These are phyloP conservation scores for Thelonectria olida DNA, from an alignment of 2,329 filamentous ascomycete genomes.

Conservation along the genomic window DNA sequence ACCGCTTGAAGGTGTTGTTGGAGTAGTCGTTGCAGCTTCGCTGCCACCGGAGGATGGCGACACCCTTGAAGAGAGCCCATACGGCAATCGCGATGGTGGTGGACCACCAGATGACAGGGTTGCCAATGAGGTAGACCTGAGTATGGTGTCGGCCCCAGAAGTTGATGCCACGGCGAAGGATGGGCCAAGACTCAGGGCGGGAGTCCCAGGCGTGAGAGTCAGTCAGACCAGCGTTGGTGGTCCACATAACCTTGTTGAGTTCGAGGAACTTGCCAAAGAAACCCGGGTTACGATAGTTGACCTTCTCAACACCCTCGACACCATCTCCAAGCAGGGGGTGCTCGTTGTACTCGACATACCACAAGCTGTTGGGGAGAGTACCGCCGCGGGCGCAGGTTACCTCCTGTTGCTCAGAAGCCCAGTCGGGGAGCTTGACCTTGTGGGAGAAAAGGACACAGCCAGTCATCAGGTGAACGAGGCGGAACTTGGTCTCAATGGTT, in stretches of 20 bases:
- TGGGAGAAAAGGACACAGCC: conserved; percentile 96
- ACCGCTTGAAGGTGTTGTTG: conserved; percentile 87
- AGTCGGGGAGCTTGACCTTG: conserved; percentile 98
- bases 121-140: conserved; percentile 96
- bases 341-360: conserved; percentile 93
- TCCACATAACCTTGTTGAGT: conserved; percentile 98
- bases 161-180: conserved; percentile 94
- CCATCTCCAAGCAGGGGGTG: conserved; percentile 79
- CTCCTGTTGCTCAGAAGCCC: conserved; percentile 98
- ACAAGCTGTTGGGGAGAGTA: conserved; percentile 93
- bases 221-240: conserved; percentile 92
- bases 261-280: conserved; percentile 99
- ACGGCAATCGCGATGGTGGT: conserved; percentile 80
- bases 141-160: conserved; percentile 97
- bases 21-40: conserved; percentile 89
- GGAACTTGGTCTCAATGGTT: conserved; percentile 97
- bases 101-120: conserved; percentile 94
- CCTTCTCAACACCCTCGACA: conserved; percentile 88
- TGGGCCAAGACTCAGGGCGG: conserved; percentile 90
- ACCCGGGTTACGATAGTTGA: conserved; percentile 93
- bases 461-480: conserved; percentile 94
- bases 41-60: conserved; percentile 93
- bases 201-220: conserved; percentile 99
- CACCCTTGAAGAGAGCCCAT: conserved; percentile 85
- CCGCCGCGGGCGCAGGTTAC: conserved; percentile 95